phyloP scores from a whole-genome alignment of 257 asterid species.

The Nicotiana noctiflora region DNA sequence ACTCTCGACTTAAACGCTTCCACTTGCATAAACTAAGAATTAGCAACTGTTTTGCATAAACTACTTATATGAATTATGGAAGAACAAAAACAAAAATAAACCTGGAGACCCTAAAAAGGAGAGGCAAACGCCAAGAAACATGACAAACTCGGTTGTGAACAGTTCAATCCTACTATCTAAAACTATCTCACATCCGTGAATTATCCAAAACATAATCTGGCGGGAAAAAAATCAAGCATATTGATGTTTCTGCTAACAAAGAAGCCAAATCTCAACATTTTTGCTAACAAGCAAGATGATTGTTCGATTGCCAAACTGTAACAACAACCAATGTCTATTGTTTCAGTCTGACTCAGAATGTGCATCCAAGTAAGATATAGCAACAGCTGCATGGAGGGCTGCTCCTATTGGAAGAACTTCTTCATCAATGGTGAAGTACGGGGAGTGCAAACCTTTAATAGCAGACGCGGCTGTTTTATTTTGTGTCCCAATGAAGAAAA shows the following conservation, averaged over 20 bases:
- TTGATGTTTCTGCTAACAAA: background rate
- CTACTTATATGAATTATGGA: too few relatives aligned
- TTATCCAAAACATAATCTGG: background rate
- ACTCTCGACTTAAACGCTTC: too few relatives aligned
- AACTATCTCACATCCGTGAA: background rate
- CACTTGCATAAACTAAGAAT: too few relatives aligned
- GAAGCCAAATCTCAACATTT: background rate
- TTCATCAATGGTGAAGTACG: slow-evolving; percentile 55
- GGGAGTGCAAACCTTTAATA: slow-evolving; percentile 45
- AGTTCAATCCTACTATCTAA: background rate
- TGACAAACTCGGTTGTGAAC: background rate
- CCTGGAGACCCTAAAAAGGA: background rate
- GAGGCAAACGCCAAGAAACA: background rate
- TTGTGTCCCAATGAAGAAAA: background rate
- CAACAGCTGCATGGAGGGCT: slow-evolving; percentile 81
- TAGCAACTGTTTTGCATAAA: too few relatives aligned
- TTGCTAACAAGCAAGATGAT: background rate
- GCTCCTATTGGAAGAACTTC: slow-evolving; percentile 70
- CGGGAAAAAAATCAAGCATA: background rate
- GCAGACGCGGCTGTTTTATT: slow-evolving; percentile 33
- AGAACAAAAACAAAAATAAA: too few relatives aligned
- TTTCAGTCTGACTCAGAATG: slow-evolving; percentile 16
- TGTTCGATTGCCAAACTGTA: background rate
- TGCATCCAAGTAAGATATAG: slow-evolving; percentile 49
- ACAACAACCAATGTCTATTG: background rate